Conservation (phyloP, 225 moss, liverwort and hornwort genomes). For the Bryoerythrophyllum caledonicum region DNA sequence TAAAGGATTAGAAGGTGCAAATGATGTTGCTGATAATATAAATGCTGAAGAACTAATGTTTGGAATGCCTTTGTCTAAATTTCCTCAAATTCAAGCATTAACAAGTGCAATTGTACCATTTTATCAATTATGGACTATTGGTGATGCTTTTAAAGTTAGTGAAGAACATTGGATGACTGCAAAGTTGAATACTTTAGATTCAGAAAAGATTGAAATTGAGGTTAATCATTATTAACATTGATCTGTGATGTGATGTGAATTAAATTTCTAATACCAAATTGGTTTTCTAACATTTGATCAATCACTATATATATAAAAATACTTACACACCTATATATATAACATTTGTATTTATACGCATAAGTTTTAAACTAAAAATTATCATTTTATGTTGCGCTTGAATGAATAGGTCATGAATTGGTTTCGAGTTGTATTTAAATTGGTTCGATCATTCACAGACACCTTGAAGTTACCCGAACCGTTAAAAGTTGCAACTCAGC, state of each 20-base stretch:
- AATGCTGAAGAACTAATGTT: conserved; percentile 83
- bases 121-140: conserved; percentile 81
- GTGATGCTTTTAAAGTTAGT: conserved; percentile 62
- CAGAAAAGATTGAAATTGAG: conserved; percentile 82
- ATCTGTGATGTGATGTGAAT: neutral
- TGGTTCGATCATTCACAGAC: conserved; percentile 63
- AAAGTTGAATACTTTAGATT: conserved; percentile 68
- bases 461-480: conserved; percentile 51
- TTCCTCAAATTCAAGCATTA: conserved; percentile 73
- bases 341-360: no score
- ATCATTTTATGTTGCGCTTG: no score
- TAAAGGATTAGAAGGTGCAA: conserved; percentile 66
- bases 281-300: no score
- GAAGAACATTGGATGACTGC: conserved; percentile 91
- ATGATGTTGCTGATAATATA: conserved; percentile 55
- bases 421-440: conserved; percentile 77
- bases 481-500: conserved; percentile 68
- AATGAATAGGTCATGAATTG: conserved; percentile 62
- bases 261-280: no score
- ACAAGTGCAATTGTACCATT: conserved; percentile 62
- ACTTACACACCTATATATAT: no score
- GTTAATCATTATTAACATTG: neutral
- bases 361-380: no score
- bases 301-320: no score
- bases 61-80: conserved; percentile 85